Evolutionary conservation across 164 flowering plant species (phyloP).

Genomic region (Vitis rotundifolia): DNA sequence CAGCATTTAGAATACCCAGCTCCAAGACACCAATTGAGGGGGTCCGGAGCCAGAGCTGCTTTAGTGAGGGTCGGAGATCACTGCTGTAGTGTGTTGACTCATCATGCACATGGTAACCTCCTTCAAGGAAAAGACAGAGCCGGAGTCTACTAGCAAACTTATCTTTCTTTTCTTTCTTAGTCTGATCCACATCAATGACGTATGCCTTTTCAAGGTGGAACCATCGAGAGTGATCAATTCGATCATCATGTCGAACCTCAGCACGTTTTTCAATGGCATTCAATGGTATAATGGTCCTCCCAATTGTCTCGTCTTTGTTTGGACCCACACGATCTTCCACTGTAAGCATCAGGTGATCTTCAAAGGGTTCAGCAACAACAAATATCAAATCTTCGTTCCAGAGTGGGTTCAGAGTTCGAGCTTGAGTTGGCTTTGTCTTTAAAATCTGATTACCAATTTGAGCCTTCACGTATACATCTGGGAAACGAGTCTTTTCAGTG

Average conservation of each 20-base stretch:
- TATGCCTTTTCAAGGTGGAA: constrained; percentile 37
- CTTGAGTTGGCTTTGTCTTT: constrained; percentile 43
- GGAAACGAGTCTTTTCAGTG: constrained; percentile 39
- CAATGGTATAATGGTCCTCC: constrained; percentile 43
- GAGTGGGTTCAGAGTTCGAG: constrained; percentile 31
- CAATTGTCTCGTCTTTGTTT: constrained; percentile 47
- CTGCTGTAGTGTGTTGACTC: constrained; percentile 67
- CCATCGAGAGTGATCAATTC: constrained; percentile 44
- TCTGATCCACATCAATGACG: constrained; percentile 35
- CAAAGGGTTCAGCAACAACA: constrained; percentile 78
- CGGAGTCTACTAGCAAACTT: constrained; percentile 54
- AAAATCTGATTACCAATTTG: constrained; percentile 48
- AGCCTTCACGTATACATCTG: constrained; percentile 53
- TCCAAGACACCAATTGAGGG: constrained; percentile 54
- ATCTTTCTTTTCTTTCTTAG: constrained; percentile 44
- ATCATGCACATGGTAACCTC: constrained; percentile 73
- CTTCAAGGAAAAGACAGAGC: constrained; percentile 58
- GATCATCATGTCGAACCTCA: constrained; percentile 48
- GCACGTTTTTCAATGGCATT: constrained; percentile 42
- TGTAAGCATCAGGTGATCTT: constrained; percentile 49
- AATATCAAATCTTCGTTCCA: constrained; percentile 75
- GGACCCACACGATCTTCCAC: constrained; percentile 52
- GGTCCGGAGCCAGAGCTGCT: constrained; percentile 78
- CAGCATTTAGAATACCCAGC: constrained; percentile 55
- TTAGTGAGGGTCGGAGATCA: constrained; percentile 60